These are phyloP conservation scores for Dactylella cylindrospora DNA, from an alignment of 2,329 filamentous ascomycete species.

Conservation along the genomic window DNA sequence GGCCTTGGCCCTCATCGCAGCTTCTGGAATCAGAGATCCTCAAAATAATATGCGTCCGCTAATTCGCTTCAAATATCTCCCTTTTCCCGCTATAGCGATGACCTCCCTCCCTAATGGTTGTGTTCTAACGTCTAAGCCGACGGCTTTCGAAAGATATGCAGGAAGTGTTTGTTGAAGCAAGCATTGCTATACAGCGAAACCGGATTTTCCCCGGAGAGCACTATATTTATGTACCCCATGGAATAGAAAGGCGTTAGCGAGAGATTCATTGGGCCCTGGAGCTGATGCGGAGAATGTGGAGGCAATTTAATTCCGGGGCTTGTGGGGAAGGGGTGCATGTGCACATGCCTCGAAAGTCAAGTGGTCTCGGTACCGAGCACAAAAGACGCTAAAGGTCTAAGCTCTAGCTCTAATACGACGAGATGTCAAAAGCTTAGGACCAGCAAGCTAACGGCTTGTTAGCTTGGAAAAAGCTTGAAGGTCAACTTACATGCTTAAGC, in stretches of 20 bases:
- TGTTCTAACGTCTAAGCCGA: too few relatives aligned
- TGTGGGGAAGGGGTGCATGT: neutral
- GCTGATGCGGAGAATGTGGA: slow-evolving; percentile 7
- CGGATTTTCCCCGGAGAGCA: slow-evolving; percentile 5
- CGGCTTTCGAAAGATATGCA: too few relatives aligned
- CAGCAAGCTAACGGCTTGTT: neutral
- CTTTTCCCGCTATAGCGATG: too few relatives aligned
- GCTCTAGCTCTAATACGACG: slow-evolving; percentile 1
- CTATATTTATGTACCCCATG: slow-evolving; percentile 8
- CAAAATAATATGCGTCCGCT: too few relatives aligned
- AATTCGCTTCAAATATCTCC: too few relatives aligned
- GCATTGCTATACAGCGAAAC: slow-evolving; percentile 33
- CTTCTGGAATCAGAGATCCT: too few relatives aligned
- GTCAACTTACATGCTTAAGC: too few relatives aligned
- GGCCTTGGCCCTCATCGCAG: slow-evolving; percentile 17
- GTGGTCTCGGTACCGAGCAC: neutral
- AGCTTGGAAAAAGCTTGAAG: neutral
- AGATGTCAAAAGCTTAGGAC: neutral
- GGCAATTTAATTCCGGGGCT: neutral
- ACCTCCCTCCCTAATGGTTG: too few relatives aligned
- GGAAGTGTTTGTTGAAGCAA: too few relatives aligned
- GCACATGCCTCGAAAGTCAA: slow-evolving; percentile 1
- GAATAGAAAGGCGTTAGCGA: slow-evolving; percentile 1
- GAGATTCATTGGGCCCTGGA: too few relatives aligned
- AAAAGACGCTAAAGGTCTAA: neutral